Evolutionary conservation across 371 early-diverging fungal species (phyloP).

Genomic region (Circinella minor): DNA sequence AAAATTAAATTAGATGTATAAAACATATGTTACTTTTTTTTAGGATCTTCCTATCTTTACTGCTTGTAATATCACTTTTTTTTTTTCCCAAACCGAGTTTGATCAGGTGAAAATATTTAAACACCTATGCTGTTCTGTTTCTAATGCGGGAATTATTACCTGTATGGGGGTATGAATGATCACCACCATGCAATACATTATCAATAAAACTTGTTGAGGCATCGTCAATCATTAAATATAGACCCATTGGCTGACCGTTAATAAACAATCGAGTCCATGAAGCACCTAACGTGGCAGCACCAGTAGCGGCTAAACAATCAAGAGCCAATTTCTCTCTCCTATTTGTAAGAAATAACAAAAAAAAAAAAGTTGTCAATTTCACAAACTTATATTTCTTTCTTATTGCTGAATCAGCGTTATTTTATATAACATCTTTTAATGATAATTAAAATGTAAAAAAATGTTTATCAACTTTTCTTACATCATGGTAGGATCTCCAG

Average conservation of each 20-base stretch:
- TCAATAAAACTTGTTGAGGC: constrained; percentile 51
- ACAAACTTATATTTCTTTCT: neutral
- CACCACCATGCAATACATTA: constrained; percentile 42
- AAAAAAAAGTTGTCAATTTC: constrained; percentile 5
- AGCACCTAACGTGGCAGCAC: constrained; percentile 55
- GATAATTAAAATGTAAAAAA: neutral
- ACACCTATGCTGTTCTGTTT: neutral
- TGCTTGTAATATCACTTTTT: too few relatives aligned
- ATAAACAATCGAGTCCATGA: constrained; percentile 56
- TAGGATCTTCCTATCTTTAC: neutral
- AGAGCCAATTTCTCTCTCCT: constrained; percentile 57
- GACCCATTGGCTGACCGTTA: constrained; percentile 55
- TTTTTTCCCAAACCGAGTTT: too few relatives aligned
- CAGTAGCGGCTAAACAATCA: constrained; percentile 55
- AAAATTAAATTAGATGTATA: neutral
- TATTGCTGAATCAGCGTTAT: neutral
- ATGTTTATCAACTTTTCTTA: constrained; percentile 16
- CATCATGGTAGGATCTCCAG: constrained; percentile 56
- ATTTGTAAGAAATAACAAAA: neutral
- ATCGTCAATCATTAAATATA: constrained; percentile 63
- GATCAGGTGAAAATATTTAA: too few relatives aligned
- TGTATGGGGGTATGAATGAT: constrained; percentile 29
- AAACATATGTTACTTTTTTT: neutral
- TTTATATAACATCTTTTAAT: neutral
- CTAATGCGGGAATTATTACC: constrained; percentile 16